Evolutionary conservation across 305 asterid species (phyloP).

Genomic region (Salvia sclarea): DNA sequence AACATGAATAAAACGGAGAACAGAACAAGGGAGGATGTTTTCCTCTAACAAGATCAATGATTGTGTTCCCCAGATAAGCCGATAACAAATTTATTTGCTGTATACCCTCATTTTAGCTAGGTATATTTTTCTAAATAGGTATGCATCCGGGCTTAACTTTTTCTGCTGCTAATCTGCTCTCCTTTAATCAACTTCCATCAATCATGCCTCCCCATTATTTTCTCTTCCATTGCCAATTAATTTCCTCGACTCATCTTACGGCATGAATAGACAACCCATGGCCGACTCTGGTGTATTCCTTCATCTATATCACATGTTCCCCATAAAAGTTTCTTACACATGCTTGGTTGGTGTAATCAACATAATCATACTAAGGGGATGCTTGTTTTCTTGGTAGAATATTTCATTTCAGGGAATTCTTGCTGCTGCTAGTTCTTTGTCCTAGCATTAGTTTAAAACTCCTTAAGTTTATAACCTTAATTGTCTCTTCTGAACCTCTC

Average conservation of each 20-base stretch:
- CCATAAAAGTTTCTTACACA: conserved; percentile 25
- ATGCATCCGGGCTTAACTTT: neutral
- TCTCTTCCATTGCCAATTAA: neutral
- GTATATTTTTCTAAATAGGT: neutral
- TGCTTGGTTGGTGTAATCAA: conserved; percentile 21
- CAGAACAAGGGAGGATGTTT: neutral
- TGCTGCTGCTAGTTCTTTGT: conserved; percentile 21
- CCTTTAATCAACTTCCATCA: neutral
- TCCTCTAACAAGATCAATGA: neutral
- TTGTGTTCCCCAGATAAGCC: neutral
- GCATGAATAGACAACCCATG: neutral
- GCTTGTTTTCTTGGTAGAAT: conserved; percentile 12
- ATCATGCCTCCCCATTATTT: neutral
- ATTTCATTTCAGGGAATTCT: conserved; percentile 21
- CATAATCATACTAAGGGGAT: neutral
- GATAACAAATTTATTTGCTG: neutral
- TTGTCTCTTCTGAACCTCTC: conserved; percentile 1
- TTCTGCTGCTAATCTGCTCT: neutral
- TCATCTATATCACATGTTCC: neutral
- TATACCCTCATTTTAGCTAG: neutral
- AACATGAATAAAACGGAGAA: neutral
- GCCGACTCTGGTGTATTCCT: neutral
- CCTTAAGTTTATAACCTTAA: conserved; percentile 8
- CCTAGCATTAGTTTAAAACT: conserved; percentile 18
- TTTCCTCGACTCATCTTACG: neutral